These are phyloP conservation scores for Globisporangium viniferum DNA, from an alignment of 352 stramenopile genomes.

Conservation along the genomic window DNA sequence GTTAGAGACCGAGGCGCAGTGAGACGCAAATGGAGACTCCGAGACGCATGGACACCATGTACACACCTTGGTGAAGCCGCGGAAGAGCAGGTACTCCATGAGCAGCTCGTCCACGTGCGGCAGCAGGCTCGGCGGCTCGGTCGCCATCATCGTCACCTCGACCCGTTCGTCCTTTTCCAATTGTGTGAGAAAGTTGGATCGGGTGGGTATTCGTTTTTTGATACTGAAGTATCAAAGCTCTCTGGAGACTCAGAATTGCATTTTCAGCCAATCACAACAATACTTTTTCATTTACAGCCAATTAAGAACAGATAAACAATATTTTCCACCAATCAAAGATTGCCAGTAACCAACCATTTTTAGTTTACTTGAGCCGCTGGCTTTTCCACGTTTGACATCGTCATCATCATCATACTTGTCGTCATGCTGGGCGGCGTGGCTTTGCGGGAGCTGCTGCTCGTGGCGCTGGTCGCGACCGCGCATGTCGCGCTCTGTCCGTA, in stretches of 20 bases:
- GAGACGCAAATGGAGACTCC: neutral
- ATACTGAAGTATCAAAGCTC: neutral
- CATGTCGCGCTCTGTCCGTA: constrained; percentile 67
- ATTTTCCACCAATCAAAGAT: neutral
- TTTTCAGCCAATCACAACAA: neutral
- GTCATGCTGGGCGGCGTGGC: neutral
- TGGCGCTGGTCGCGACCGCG: constrained; percentile 29
- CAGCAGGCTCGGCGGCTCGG: constrained; percentile 45
- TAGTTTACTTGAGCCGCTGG: neutral
- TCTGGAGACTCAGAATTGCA: neutral
- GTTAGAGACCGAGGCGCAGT: neutral
- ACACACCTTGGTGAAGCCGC: constrained; percentile 72
- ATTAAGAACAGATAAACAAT: neutral
- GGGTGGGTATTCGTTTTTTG: neutral
- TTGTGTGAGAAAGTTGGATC: constrained; percentile 5
- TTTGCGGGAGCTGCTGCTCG: constrained; percentile 3
- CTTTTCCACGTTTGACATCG: neutral
- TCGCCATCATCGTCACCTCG: constrained; percentile 9
- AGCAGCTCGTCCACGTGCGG: constrained; percentile 82
- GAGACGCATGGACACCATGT: neutral
- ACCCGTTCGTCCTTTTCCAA: neutral
- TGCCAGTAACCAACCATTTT: neutral
- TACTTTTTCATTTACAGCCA: neutral
- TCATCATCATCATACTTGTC: neutral
- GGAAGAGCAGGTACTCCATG: constrained; percentile 86